Base-by-base conservation (phyloP, 2,329 filamentous ascomycete genomes). In the Emmonsiellopsis sp. region DNA sequence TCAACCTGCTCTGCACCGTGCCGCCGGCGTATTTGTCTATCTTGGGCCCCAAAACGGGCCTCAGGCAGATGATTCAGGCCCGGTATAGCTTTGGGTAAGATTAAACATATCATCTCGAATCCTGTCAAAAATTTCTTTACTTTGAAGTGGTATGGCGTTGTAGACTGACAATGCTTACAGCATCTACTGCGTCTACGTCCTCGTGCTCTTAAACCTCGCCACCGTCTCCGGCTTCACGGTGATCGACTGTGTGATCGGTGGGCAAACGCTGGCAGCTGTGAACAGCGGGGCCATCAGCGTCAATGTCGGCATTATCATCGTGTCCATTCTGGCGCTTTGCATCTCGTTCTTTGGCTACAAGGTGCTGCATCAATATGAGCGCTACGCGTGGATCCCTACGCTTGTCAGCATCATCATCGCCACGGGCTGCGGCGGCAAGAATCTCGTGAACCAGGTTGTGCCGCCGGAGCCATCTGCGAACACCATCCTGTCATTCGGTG, bases 321-420 rank as follows among this genome's bases (percentile, higher is more conserved):
- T 82, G 10, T 80, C 81, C 1, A 60, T 85, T 26, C 78, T 86
- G 37, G 79, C 79, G 32, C 85, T 81, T 79, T 69, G 75, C 1
- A 76, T 87, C 42, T 83, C 82, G 1, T 83, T 81, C 0, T 86
- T 87, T 63, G 85, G 84, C 0, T 86, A 87, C 63, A 77, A 76
- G 52, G 71, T 82, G 44, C 86, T 88, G 65, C 84, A 87, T 62
- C 74, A 78, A 52, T 88, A 86, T 64, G 83, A 87, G 69, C 76
- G 83, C 64, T 80, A 66, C 57, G 65, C 59, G 11, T 61, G 58
- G 60, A 61, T 62, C 32, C 57, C 55, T 9, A 56, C 56, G n/a
- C 20, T 62, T 11, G 52, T 61, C 15, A 52, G 53, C 50, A 59
- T 62, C 47, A 51, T 61, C 37, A 55, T 60, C 44, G 54, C 58